A percentile compares a stretch with the other conserved stretches of the same genome.
Evolutionary conservation across 495 filamentous ascomycete genomes (phyloP).

Genomic region (Penicillium salamii): DNA sequence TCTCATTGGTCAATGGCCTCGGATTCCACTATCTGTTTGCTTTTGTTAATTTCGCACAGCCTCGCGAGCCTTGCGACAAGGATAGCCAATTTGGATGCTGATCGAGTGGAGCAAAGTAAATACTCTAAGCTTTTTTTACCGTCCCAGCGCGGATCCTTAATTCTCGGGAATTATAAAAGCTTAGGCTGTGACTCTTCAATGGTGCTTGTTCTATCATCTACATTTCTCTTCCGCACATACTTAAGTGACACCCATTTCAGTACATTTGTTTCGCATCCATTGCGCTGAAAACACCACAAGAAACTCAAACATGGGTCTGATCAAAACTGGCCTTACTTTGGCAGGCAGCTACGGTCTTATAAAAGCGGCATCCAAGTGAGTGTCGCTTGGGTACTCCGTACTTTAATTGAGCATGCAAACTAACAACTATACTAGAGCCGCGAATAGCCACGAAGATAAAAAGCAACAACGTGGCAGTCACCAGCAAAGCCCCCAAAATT

Average conservation of each 20-base stretch:
- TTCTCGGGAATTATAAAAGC: too few relatives aligned
- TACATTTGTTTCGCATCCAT: background rate
- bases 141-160: too few relatives aligned
- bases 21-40: background rate
- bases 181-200: too few relatives aligned
- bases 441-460: slow-evolving; percentile 10
- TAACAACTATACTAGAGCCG: slow-evolving; percentile 1
- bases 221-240: too few relatives aligned
- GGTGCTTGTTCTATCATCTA: too few relatives aligned
- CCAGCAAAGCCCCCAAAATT: background rate
- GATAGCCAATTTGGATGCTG: too few relatives aligned
- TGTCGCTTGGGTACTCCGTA: background rate
- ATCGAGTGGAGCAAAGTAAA: too few relatives aligned
- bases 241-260: too few relatives aligned
- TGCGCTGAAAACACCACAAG: too few relatives aligned
- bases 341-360: slow-evolving; percentile 14
- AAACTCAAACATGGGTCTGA: slow-evolving; percentile 21
- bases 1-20: background rate
- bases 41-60: background rate
- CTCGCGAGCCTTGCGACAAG: too few relatives aligned
- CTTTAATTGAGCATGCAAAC: background rate
- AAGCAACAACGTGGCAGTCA: slow-evolving; percentile 7
- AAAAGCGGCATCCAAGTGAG: slow-evolving; percentile 14
- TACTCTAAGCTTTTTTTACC: too few relatives aligned
- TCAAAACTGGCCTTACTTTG: slow-evolving; percentile 14